phyloP scores from a whole-genome alignment of 345 rosid species.

The Acer saccharum region DNA sequence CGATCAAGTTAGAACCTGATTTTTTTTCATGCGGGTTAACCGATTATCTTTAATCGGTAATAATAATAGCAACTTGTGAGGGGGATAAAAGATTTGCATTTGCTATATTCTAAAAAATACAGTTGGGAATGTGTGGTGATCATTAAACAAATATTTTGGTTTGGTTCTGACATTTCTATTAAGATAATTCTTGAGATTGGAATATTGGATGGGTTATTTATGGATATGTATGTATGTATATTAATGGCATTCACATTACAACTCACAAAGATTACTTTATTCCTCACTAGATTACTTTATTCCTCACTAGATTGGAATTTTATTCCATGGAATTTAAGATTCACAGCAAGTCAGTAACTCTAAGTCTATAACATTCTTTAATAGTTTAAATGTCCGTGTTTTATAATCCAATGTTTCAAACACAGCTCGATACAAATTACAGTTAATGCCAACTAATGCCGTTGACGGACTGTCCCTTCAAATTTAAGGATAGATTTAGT shows the following conservation, averaged over 20 bases:
- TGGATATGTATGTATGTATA: too few species aligned
- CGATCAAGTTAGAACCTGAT: too few species aligned
- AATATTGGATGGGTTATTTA: background rate
- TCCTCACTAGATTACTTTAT: too few species aligned
- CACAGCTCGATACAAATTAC: slow-evolving; percentile 11
- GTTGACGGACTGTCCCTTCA: slow-evolving; percentile 9
- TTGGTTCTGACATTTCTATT: background rate
- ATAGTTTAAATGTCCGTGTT: slow-evolving; percentile 3
- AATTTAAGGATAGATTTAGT: background rate
- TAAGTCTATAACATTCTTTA: slow-evolving; percentile 2
- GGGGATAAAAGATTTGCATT: background rate
- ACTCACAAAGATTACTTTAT: background rate
- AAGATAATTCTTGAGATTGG: background rate
- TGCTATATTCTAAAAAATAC: background rate
- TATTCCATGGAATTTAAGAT: background rate
- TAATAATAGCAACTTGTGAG: background rate
- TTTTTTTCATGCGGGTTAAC: too few species aligned
- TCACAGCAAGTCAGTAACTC: background rate
- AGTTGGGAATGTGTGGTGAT: background rate
- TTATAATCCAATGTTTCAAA: slow-evolving; percentile 9
- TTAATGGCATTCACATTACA: slow-evolving; percentile 16
- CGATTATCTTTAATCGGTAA: background rate
- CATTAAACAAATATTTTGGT: background rate
- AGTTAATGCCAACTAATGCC: background rate
- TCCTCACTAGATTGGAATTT: background rate